These are phyloP conservation scores for Macrocybe sp. DNA, from an alignment of 1,284 basidiomycete genomes.

Conservation along the genomic window DNA sequence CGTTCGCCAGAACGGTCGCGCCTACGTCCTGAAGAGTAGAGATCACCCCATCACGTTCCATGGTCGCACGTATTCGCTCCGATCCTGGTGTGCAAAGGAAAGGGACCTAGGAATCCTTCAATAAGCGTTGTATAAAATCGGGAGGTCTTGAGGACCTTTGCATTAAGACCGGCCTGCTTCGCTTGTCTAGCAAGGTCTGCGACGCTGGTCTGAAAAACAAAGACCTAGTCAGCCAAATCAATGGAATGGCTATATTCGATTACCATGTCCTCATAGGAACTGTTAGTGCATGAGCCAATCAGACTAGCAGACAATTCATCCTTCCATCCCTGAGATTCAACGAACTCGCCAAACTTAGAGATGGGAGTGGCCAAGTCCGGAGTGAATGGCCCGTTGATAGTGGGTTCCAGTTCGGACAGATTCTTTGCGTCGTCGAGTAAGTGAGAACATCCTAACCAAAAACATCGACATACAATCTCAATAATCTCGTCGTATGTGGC, in stretches of 20 bases:
- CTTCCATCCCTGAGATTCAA: conserved; percentile 86
- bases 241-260: not conserved
- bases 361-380: conserved; percentile 95
- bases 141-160: conserved; percentile 46
- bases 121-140: conserved; percentile 3
- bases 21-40: conserved; percentile 81
- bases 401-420: conserved; percentile 89
- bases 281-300: conserved; percentile 98
- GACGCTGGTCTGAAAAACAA: conserved; percentile 62
- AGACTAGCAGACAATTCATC: conserved; percentile 88
- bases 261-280: conserved; percentile 94
- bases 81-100: conserved; percentile 98
- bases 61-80: conserved; percentile 96
- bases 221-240: not conserved
- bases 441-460: conserved; percentile 1
- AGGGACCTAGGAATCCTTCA: conserved; percentile 51
- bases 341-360: conserved; percentile 83
- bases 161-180: conserved; percentile 73
- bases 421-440: conserved; percentile 43
- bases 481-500: conserved; percentile 97
- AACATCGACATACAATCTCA: conserved; percentile 67
- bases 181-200: conserved; percentile 92
- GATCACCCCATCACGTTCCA: conserved; percentile 92
- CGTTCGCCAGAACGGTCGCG: conserved; percentile 92
- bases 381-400: conserved; percentile 97